Conservation (phyloP, 2,329 filamentous ascomycete species). For the Pezicula rhizophila region DNA sequence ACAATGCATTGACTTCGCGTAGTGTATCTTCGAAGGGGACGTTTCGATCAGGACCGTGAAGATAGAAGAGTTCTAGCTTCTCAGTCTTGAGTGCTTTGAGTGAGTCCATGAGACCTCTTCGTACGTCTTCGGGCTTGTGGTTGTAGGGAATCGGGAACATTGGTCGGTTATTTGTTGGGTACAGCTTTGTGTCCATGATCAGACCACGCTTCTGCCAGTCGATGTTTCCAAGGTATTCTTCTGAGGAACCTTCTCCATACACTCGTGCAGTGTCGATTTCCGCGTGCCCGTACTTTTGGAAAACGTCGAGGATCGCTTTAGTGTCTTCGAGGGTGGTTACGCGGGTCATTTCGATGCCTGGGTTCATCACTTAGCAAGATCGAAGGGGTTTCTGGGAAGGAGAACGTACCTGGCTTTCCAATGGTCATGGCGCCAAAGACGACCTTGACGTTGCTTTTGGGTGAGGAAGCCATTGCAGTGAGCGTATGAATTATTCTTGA, state of each 20-base stretch:
- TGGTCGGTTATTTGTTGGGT: slow-evolving; percentile 38
- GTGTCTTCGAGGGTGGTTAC: slow-evolving; percentile 39
- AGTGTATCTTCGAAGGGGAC: slow-evolving; percentile 25
- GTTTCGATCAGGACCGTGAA: slow-evolving; percentile 23
- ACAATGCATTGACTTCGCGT: slow-evolving; percentile 25
- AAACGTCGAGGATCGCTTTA: slow-evolving; percentile 55
- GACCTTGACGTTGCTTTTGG: slow-evolving; percentile 5
- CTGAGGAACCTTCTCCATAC: slow-evolving; percentile 60
- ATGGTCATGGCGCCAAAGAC: slow-evolving; percentile 27
- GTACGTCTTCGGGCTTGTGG: slow-evolving; percentile 45
- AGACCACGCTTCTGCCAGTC: slow-evolving; percentile 55
- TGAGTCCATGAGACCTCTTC: slow-evolving; percentile 41
- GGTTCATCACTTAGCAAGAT: background rate
- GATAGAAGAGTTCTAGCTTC: slow-evolving; percentile 26
- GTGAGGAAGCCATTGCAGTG: background rate
- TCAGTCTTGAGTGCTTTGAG: slow-evolving; percentile 48
- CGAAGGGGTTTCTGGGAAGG: background rate
- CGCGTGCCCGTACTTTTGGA: slow-evolving; percentile 60
- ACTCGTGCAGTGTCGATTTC: slow-evolving; percentile 64
- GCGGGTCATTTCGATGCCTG: slow-evolving; percentile 22
- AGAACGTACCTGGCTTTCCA: slow-evolving; percentile 9
- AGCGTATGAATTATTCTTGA: too few relatives aligned
- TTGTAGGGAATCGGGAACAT: slow-evolving; percentile 28
- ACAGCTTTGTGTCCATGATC: slow-evolving; percentile 54
- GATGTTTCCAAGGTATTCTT: slow-evolving; percentile 52